Evolutionary conservation across 1,284 basidiomycete species (phyloP), one percentile per base, ranked within the genome.

Genomic region (Fomes fomentarius): DNA sequence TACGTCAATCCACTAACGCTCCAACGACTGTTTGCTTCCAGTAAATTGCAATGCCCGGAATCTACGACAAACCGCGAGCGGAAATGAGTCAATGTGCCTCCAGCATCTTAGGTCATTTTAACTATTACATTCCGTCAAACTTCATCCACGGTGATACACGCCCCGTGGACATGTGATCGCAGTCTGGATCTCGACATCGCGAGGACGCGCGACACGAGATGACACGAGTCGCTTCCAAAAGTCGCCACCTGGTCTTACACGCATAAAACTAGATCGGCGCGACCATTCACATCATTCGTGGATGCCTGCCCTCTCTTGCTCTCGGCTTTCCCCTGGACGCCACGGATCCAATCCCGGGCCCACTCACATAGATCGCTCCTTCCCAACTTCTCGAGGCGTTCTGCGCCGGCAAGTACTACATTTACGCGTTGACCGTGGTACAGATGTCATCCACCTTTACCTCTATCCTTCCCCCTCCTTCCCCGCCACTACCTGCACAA

Each of bases 351-450:
- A 31, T 60, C 52, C 64, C 61, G 60, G 52, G 43, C 57, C 54
- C 58, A 58, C 57, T 49, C 28, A 47, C 49, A 56, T 44, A 54
- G 55, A 57, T 62, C 57, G 47, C 61, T 56, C 58, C 60, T 68
- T 66, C 62, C 57, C 54, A 51, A 51, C 63, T 70, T 70, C 69
- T 63, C 59, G 53, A 68, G 59, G 63, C 52, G 61, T 65, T 58
- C 66, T 54, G 47, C 47, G 59, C 49, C 59, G 51, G 53, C 47
- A 38, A 15, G 52, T 43, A 55, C 58, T 64, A 64, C 62, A 57
- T 64, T 57, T 47, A 64, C 63, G 62, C 62, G 56, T 66, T 66
- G 67, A 54, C 61, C 57, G 28, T 47, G 28, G 38, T 47, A 60
- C 57, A 63, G 57, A 63, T 62, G 46, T 31, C 46, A 42, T 43